Conservation (phyloP, 2,329 filamentous ascomycete species). For the Aschersonia sp. region DNA sequence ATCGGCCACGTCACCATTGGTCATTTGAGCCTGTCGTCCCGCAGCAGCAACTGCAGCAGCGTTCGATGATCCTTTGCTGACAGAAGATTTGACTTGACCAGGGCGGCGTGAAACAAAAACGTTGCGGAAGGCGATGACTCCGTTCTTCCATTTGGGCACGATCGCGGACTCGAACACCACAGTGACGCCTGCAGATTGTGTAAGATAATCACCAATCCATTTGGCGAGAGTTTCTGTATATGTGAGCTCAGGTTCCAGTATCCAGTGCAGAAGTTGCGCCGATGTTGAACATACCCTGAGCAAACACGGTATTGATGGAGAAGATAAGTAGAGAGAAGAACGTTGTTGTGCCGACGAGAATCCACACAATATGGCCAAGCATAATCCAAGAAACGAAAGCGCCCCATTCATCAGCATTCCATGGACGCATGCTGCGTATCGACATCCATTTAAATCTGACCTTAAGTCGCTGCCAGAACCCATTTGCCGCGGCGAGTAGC, state of each 20-base stretch:
- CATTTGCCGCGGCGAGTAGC: conserved; percentile 76
- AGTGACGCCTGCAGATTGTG: conserved; percentile 80
- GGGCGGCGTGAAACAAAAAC: conserved; percentile 90
- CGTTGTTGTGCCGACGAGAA: conserved; percentile 91
- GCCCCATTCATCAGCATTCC: conserved; percentile 92
- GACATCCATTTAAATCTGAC: conserved; percentile 97
- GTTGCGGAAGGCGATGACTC: conserved; percentile 91
- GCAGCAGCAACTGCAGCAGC: conserved; percentile 79
- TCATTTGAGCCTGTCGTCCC: conserved; percentile 35
- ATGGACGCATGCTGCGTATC: conserved; percentile 83
- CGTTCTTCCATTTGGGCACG: conserved; percentile 88
- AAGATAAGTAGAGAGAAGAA: conserved; percentile 90
- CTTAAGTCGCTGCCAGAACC: conserved; percentile 80
- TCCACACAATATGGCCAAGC: conserved; percentile 85
- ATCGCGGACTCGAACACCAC: conserved; percentile 97
- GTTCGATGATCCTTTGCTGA: conserved; percentile 83
- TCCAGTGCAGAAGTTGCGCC: neutral
- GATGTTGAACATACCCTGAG: conserved; percentile 51
- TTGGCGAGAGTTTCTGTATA: conserved; percentile 72
- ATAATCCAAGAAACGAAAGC: conserved; percentile 92
- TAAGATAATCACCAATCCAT: conserved; percentile 92
- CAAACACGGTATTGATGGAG: conserved; percentile 89
- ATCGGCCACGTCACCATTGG: conserved; percentile 19
- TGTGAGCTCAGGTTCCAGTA: conserved; percentile 7
- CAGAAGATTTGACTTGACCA: conserved; percentile 65